Conservation (phyloP, 331 rosid genomes). For the Prunus yedoensis region DNA sequence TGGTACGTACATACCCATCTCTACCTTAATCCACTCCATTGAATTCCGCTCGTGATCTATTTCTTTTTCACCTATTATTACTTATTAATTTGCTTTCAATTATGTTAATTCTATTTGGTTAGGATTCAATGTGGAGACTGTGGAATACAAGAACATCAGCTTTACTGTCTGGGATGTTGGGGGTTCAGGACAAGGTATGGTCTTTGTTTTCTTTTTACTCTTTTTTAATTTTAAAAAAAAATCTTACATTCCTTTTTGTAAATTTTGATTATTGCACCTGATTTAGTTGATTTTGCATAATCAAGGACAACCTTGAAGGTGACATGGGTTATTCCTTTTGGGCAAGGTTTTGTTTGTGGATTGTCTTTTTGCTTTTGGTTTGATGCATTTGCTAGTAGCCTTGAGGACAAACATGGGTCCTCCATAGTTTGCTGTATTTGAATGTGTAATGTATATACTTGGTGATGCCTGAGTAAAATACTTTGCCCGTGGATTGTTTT, state of each 20-base stretch:
- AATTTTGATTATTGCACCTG: background rate
- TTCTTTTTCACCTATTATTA: background rate
- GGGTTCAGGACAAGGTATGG: slow-evolving; percentile 85
- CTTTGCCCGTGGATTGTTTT: background rate
- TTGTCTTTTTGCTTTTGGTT: background rate
- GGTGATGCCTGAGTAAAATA: background rate
- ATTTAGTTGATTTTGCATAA: background rate
- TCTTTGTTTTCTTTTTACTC: background rate
- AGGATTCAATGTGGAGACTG: slow-evolving; percentile 94
- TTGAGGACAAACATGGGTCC: background rate
- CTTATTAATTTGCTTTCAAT: background rate
- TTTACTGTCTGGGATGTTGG: slow-evolving; percentile 98
- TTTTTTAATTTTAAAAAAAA: rapidly evolving
- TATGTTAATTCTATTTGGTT: slow-evolving; percentile 1
- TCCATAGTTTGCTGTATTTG: background rate
- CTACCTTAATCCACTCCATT: background rate
- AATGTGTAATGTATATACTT: background rate
- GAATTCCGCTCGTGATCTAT: background rate
- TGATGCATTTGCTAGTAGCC: background rate
- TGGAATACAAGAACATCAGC: slow-evolving; percentile 93
- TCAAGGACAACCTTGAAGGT: background rate
- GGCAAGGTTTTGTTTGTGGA: background rate
- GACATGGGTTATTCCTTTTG: background rate
- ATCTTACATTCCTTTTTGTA: too few relatives aligned
- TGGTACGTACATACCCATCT: slow-evolving; percentile 36